Conservation (phyloP, 2,329 filamentous ascomycete species). For the Fusarium tjaetaba region DNA sequence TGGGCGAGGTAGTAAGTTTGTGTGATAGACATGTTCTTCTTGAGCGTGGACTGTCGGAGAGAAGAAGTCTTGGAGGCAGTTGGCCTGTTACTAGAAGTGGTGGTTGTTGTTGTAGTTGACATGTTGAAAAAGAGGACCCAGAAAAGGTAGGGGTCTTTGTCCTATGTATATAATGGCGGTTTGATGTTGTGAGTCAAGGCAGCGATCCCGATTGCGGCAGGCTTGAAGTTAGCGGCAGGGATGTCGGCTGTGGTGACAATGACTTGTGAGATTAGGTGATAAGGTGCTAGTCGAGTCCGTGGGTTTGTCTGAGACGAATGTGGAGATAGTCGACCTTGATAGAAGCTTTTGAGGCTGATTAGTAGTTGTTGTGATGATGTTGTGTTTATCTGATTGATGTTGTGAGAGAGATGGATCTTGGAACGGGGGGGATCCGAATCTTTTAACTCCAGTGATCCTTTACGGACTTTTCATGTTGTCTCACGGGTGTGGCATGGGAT, state of each 20-base stretch:
- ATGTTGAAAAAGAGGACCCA: constrained; percentile 40
- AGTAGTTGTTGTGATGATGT: constrained; percentile 14
- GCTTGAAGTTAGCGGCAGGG: constrained; percentile 44
- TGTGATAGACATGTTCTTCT: constrained; percentile 96
- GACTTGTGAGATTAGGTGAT: constrained; percentile 45
- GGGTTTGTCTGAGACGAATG: constrained; percentile 1
- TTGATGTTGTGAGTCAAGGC: constrained; percentile 43
- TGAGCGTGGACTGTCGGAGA: constrained; percentile 52
- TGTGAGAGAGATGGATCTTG: constrained; percentile 5
- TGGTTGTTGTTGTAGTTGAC: constrained; percentile 44
- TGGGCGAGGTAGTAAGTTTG: constrained; percentile 99
- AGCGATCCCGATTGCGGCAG: constrained; percentile 46
- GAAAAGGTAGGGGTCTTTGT: constrained; percentile 30
- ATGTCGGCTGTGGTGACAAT: constrained; percentile 44
- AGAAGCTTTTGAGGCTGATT: constrained; percentile 5
- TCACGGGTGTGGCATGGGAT: constrained; percentile 37
- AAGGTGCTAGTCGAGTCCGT: constrained; percentile 33
- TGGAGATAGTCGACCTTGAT: constrained; percentile 25
- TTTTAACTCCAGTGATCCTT: constrained; percentile 43
- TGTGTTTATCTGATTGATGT: constrained; percentile 29
- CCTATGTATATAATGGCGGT: constrained; percentile 41
- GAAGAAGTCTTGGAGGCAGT: constrained; percentile 41
- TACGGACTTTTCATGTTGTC: constrained; percentile 39
- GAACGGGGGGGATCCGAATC: constrained; percentile 39
- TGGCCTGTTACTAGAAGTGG: constrained; percentile 40